These are phyloP conservation scores for Pichia sp. DNA, from an alignment of 1,139 yeast species.

Conservation along the genomic window DNA sequence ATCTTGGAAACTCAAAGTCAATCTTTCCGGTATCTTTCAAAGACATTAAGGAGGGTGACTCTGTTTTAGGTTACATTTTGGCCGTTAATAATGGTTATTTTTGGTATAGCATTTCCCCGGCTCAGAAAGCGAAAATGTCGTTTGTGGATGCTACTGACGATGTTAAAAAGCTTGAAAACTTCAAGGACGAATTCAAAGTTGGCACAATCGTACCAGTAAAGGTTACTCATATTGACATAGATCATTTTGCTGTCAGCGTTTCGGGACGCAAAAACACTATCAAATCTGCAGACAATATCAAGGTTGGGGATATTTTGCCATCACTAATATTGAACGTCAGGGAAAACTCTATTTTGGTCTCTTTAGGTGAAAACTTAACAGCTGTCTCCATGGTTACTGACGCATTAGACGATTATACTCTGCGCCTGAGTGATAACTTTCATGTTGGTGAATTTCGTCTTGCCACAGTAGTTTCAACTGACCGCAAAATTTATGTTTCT, in stretches of 20 bases:
- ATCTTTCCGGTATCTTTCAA: constrained; percentile 36
- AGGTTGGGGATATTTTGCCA: constrained; percentile 58
- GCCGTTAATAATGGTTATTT: constrained; percentile 46
- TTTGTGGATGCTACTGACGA: constrained; percentile 63
- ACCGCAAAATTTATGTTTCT: constrained; percentile 61
- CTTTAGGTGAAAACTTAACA: constrained; percentile 55
- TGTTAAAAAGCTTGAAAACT: constrained; percentile 44
- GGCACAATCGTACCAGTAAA: constrained; percentile 67
- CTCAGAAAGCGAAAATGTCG: constrained; percentile 63
- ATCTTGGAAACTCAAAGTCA: constrained; percentile 33
- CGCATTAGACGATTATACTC: constrained; percentile 67
- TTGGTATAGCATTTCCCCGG: constrained; percentile 71
- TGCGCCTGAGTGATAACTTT: constrained; percentile 50
- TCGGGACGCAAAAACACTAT: constrained; percentile 47
- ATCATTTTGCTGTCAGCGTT: constrained; percentile 49
- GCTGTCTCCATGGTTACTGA: constrained; percentile 76
- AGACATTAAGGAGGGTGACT: constrained; percentile 42
- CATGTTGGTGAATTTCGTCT: constrained; percentile 54
- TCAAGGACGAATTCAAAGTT: constrained; percentile 57
- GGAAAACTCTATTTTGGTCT: constrained; percentile 61
- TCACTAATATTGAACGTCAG: constrained; percentile 63
- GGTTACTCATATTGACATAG: constrained; percentile 52
- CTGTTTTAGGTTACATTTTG: constrained; percentile 45
- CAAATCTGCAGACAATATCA: constrained; percentile 46
- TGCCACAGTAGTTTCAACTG: constrained; percentile 58